phyloP scores from a whole-genome alignment of 2,329 filamentous ascomycete genomes.

The Fusarium stilboides region DNA sequence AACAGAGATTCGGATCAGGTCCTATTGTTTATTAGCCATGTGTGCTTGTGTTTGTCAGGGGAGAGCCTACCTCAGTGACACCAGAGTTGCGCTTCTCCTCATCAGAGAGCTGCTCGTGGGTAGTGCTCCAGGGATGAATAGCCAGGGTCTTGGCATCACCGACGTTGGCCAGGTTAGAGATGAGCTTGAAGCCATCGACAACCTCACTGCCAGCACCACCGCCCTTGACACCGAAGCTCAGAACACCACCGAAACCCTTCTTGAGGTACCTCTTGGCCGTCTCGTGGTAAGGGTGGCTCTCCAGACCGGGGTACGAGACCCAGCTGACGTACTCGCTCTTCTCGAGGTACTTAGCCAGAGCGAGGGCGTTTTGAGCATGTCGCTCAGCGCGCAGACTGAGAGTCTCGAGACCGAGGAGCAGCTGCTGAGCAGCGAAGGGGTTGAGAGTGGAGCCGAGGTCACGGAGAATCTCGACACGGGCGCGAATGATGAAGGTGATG shows the following conservation, averaged over 20 bases:
- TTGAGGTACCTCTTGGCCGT: slow-evolving; percentile 89
- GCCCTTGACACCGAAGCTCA: slow-evolving; percentile 95
- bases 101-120: slow-evolving; percentile 90
- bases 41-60: not conserved
- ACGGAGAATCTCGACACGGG: slow-evolving; percentile 90
- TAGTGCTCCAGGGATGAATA: slow-evolving; percentile 96
- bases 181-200: slow-evolving; percentile 94
- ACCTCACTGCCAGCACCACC: slow-evolving; percentile 87
- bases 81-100: slow-evolving; percentile 86
- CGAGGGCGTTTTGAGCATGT: slow-evolving; percentile 86
- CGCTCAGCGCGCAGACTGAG: slow-evolving; percentile 88
- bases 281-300: slow-evolving; percentile 84
- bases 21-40: too few species aligned
- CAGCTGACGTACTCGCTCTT: slow-evolving; percentile 87
- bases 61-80: slow-evolving; percentile 77
- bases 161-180: slow-evolving; percentile 96
- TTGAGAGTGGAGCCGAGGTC: slow-evolving; percentile 88
- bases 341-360: slow-evolving; percentile 86
- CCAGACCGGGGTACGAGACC: slow-evolving; percentile 94
- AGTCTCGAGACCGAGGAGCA: slow-evolving; percentile 91
- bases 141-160: slow-evolving; percentile 96
- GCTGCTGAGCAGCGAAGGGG: slow-evolving; percentile 93
- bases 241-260: slow-evolving; percentile 88
- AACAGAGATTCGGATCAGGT: slow-evolving; percentile 94
- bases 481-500: slow-evolving; percentile 85